Evolutionary conservation across 2,329 filamentous ascomycete genomes (phyloP), one percentile per base, ranked within the genome.

Genomic region (Magnaporthiopsis rhizophila): DNA sequence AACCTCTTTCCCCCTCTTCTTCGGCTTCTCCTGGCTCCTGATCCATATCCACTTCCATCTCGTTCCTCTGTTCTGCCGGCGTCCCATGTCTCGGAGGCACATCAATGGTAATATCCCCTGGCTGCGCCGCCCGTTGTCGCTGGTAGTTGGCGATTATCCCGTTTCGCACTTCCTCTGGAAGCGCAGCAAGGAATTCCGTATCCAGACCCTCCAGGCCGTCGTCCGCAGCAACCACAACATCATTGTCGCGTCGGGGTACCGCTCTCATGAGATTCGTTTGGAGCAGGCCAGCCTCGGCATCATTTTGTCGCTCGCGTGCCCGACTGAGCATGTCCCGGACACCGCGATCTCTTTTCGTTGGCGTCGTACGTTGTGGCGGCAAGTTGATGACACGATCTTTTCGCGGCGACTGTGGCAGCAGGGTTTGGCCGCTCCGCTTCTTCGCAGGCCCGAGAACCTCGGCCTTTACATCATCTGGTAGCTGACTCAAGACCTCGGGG

Each of bases 401-500:
- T 53, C 81, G 80, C 9, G 85, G 85, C 0, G 84, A 87, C 65
- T 83, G 80, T 2, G 75, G 76, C 15, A 77, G 75, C 3, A 74
- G 67, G 6, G 73, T 71, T 66, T 78, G 78, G 7, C 74, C 70
- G 9, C 50, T 21, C 61, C 61, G 26, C 32, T 13, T 28, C 70
- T 70, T 62, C 73, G 73, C 96, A 45, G 89, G 87, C 3, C 85
- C 87, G 11, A 97, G 76, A 0, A 98, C 81, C 74, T 98, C 95
- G 1, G 87, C 86, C 67, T 93, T 90, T 72, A 99, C 86, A 67
- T 97, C 92, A 53, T 89, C 87, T 0, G 95, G 95, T 0, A 99
- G 80, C 0, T 90, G 91, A 58, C 88, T 85, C 67, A 98, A 89
- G 2, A 92, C 90, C 58, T 94, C 91, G 0, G 87, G 87, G 71